Evolutionary conservation across 2,329 filamentous ascomycete species (phyloP), one percentile per base, ranked within the genome.

Genomic region (Claviceps cyperi): DNA sequence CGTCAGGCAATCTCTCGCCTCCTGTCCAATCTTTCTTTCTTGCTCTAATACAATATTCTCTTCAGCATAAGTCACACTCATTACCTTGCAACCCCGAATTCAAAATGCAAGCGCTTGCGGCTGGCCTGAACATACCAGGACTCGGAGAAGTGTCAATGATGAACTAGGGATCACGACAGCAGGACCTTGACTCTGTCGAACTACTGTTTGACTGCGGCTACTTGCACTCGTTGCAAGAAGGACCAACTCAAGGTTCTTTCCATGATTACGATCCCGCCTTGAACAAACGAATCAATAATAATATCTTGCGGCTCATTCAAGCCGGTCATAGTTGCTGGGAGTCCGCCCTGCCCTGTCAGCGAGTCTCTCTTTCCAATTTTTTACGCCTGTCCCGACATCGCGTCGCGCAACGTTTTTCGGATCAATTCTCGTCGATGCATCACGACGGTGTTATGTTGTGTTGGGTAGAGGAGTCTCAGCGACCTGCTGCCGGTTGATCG

Each of bases 41-140:
- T 37, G 17, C 3, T 43, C 67, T 73, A 58, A 75, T 60, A 17
- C 28, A 22, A 4, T 28, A 5, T 44, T 1, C 5, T 13, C 22
- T 54, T 57, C 53, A 82, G 78, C 79, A 83, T 70, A 87, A 86
- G 66, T 80, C 83, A 55, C 84, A 96, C 65, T 92, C 88, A 13
- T 84, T 88, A 22, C 84, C 85, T 49, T 96, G 90, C 71, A 94
- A 94, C 61, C 88, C 89, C 0, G 89, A 95, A 54, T 79, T 78
- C 50, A 72, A 77, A 56, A 68, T 68, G 15, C 66, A 68, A 45
- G 66, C 66, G 41, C 58, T 69, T 38, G 68, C 72, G 36, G 71
- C 71, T 8, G 72, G 70, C 17, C 63, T 74, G 52, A 68, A 60
- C 47, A 59, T 66, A 51, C 66, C 64, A 14, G 65, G 66, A 39